These are phyloP conservation scores for Calendula officinalis DNA, from an alignment of 129 eudicot genomes.

Conservation along the genomic window DNA sequence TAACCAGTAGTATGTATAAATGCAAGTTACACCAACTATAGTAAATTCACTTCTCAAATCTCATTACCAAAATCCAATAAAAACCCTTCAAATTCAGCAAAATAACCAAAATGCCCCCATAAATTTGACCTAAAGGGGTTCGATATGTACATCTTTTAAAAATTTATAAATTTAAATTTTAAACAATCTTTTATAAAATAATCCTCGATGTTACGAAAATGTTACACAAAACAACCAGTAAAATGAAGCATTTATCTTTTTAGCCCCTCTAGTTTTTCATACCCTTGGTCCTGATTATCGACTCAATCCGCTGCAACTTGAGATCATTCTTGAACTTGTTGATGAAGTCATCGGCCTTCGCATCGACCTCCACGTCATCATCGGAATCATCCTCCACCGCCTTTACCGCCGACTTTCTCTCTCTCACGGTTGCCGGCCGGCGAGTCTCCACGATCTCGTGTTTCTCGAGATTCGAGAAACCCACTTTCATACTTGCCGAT, in stretches of 20 bases:
- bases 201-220: not conserved
- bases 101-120: slow-evolving; percentile 24
- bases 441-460: slow-evolving; percentile 50
- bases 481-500: slow-evolving; percentile 67
- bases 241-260: slow-evolving; percentile 16
- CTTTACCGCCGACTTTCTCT: slow-evolving; percentile 30
- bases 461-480: slow-evolving; percentile 53
- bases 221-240: slow-evolving; percentile 31
- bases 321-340: slow-evolving; percentile 73
- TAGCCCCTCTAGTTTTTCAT: slow-evolving; percentile 48
- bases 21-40: slow-evolving; percentile 25
- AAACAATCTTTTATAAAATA: slow-evolving; percentile 8
- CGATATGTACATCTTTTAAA: slow-evolving; percentile 5
- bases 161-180: no score
- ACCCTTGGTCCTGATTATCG: slow-evolving; percentile 69
- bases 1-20: slow-evolving; percentile 6
- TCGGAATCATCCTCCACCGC: slow-evolving; percentile 29
- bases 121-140: slow-evolving; percentile 11
- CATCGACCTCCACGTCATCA: slow-evolving; percentile 67
- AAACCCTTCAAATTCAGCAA: slow-evolving; percentile 17
- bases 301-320: slow-evolving; percentile 82
- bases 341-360: slow-evolving; percentile 82
- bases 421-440: slow-evolving; percentile 71
- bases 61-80: slow-evolving; percentile 3
- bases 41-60: slow-evolving; percentile 11